A percentile compares a stretch with the other conserved stretches of the same genome.
These are phyloP conservation scores for Stagonosporopsis tanaceti DNA, from an alignment of 2,329 filamentous ascomycete species.

Conservation along the genomic window DNA sequence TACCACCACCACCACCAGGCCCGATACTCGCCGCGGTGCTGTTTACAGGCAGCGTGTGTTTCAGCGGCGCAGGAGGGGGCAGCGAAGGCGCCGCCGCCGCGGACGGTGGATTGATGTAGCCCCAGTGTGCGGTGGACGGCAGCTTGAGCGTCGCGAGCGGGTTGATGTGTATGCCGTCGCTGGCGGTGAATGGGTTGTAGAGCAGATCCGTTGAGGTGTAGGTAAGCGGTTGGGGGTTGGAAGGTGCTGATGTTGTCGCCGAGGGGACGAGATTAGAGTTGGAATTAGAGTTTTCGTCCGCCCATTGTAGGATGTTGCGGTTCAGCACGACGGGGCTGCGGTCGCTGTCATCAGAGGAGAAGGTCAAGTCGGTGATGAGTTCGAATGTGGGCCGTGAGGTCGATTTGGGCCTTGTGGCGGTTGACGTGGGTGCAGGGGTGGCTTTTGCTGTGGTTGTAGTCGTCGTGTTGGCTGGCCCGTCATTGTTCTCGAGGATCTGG, in stretches of 20 bases:
- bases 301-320: constrained; percentile 51
- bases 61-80: constrained; percentile 2
- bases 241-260: not conserved
- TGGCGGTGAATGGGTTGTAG: constrained; percentile 24
- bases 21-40: not conserved
- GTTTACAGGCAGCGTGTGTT: not conserved
- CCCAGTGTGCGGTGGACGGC: constrained; percentile 24
- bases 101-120: constrained; percentile 6
- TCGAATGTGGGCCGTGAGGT: constrained; percentile 28
- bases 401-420: constrained; percentile 20
- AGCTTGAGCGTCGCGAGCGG: constrained; percentile 41
- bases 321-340: constrained; percentile 46
- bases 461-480: not conserved
- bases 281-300: constrained; percentile 40
- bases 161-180: constrained; percentile 41
- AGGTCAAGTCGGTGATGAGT: constrained; percentile 28
- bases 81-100: constrained; percentile 1
- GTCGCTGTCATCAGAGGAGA: constrained; percentile 32
- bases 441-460: not conserved
- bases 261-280: constrained; percentile 1
- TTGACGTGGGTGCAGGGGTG: not conserved
- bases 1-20: no score
- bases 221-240: not conserved
- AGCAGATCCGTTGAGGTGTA: constrained; percentile 8
- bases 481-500: not conserved